Conservation (phyloP, 164 flowering plant species). For the Umbellularia californica region DNA sequence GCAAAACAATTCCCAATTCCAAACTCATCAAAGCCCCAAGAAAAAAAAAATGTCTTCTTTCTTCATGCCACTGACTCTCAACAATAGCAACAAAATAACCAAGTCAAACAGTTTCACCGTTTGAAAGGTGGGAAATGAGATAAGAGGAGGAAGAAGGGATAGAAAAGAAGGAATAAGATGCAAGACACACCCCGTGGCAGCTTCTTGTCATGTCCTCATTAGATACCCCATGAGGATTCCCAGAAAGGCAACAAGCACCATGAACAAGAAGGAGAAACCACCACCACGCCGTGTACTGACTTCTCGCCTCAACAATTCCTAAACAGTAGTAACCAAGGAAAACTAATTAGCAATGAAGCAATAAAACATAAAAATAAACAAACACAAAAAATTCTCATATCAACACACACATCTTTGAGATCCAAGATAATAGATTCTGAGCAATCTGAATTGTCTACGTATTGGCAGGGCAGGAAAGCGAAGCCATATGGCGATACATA, state of each 20-base stretch:
- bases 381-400: not conserved
- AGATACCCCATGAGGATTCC: constrained; percentile 54
- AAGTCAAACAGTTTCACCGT: not conserved
- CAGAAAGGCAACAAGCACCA: constrained; percentile 48
- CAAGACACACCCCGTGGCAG: not conserved
- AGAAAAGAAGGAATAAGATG: not conserved
- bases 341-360: not conserved
- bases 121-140: not conserved
- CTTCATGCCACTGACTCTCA: not conserved
- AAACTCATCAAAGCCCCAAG: not conserved
- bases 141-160: not conserved
- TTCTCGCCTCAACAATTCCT: constrained; percentile 58
- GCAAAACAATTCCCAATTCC: not conserved
- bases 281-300: constrained; percentile 31
- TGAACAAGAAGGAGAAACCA: constrained; percentile 41
- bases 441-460: too few relatives aligned
- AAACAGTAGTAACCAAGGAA: constrained; percentile 2
- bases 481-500: not conserved
- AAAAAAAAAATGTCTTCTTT: not conserved
- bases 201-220: constrained; percentile 30
- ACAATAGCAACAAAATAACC: not conserved
- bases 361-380: not conserved
- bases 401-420: not conserved
- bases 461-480: not conserved
- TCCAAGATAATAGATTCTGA: too few relatives aligned